phyloP scores from a whole-genome alignment of 257 asterid genomes.

The Fraxinus americana region DNA sequence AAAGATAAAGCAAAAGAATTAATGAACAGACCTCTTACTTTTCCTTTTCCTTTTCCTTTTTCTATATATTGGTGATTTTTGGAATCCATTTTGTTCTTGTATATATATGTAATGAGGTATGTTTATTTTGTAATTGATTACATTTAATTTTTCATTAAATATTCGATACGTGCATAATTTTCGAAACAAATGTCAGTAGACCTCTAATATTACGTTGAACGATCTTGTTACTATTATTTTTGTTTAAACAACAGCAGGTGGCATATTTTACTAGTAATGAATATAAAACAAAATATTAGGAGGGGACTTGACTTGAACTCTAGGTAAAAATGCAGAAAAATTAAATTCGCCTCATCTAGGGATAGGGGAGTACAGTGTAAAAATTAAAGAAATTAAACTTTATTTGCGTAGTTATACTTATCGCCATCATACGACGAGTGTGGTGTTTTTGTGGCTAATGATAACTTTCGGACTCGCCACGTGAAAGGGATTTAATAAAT shows the following conservation, averaged over 20 bases:
- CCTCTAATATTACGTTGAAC: neutral
- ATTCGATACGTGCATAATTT: neutral
- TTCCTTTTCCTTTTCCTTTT: slow-evolving; percentile 25
- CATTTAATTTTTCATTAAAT: neutral
- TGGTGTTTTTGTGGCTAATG: too few relatives aligned
- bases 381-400: too few relatives aligned
- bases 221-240: neutral
- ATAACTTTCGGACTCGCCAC: too few relatives aligned
- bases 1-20: slow-evolving; percentile 32
- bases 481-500: too few relatives aligned
- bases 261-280: neutral
- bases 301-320: too few relatives aligned
- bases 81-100: neutral
- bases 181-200: neutral
- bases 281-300: too few relatives aligned
- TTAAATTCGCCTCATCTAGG: too few relatives aligned
- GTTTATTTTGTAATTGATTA: neutral
- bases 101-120: neutral
- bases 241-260: neutral
- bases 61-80: neutral
- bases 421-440: too few relatives aligned
- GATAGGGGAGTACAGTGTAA: too few relatives aligned
- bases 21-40: slow-evolving; percentile 15
- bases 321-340: too few relatives aligned
- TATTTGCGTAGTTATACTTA: too few relatives aligned